Base-by-base conservation (phyloP, 768 basidiomycete species). In the Boletus barrowsii region DNA sequence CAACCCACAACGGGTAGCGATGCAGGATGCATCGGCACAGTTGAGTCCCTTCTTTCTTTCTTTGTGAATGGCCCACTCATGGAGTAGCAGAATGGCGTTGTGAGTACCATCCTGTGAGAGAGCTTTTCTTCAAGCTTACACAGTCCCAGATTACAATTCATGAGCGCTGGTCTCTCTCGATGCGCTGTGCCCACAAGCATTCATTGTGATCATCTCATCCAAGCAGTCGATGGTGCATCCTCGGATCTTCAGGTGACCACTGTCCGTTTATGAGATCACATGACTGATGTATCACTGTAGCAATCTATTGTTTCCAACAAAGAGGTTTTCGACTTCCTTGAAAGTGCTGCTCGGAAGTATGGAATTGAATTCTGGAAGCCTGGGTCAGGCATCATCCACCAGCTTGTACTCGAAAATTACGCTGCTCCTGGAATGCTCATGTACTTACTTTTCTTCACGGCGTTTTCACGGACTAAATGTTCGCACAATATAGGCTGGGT, bases 341-440 rank as follows among this genome's bases (percentile, higher is more conserved):
- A 96, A 73, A 95, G 92, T 60, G 93, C 94, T 15, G 86, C 90
- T 29, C 80, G 79, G 60, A 93, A 91, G 70, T 93, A 92, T 67
- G 91, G 96, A 30, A 97, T 98, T 60, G 96, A 98, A 73, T 99
- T 98, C 72, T 98, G 97, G 96, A 78, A 82, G 63, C 97, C 97
- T 32, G 97, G 97, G 30, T 73, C 71, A 15, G 90, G 90, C 18
- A 93, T 92, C 58, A 96, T 99, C 58, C 97, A 99, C 70, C 97
- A 98, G 68, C 97, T 98, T 55, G 96, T 99, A 4, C 79, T 99
- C 53, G 96, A 99, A 72, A 96, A 96, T 64, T 98, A 98, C 68
- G 94, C 95, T 29, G 93, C 94, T 43, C 94, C 93, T 7, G 94
- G 93, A 56, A 88, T 93, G 82, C 78, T 95, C 29, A 94, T 96